A percentile compares a stretch with the other conserved stretches of the same genome.
phyloP scores from a whole-genome alignment of 140 eudicot species.

The Senecio squalidus region DNA sequence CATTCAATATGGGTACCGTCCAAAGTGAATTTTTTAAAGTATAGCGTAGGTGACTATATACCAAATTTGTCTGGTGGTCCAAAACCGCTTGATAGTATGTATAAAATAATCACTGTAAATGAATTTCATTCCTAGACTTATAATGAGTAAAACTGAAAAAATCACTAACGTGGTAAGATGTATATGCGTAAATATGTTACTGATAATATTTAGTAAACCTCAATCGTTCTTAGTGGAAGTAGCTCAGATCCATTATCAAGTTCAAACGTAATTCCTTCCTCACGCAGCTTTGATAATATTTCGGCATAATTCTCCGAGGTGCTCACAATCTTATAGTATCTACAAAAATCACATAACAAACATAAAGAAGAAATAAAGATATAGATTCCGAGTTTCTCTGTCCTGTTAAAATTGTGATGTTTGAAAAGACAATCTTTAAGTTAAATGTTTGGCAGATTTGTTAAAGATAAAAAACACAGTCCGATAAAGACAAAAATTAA shows the following conservation, averaged over 20 bases:
- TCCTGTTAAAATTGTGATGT: not conserved
- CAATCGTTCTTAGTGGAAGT: conserved; percentile 53
- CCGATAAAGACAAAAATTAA: not conserved
- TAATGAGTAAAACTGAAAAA: not conserved
- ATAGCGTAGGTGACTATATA: not conserved
- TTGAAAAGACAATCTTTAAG: not conserved
- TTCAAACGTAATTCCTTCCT: conserved; percentile 70
- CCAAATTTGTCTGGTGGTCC: not conserved
- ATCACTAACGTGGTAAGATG: not conserved
- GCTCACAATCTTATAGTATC: conserved; percentile 74
- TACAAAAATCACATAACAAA: conserved; percentile 26
- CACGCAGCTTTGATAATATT: conserved; percentile 70
- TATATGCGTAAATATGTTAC: not conserved
- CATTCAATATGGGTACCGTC: not conserved
- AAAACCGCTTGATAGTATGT: not conserved
- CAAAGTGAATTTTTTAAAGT: not conserved
- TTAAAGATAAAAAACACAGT: not conserved
- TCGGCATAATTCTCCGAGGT: conserved; percentile 65
- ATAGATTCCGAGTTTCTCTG: not conserved
- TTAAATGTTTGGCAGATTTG: not conserved
- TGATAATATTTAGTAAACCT: conserved; percentile 41
- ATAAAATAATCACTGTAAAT: not conserved
- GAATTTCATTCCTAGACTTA: not conserved
- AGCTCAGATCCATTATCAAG: conserved; percentile 84
- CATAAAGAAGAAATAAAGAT: not conserved